Evolutionary conservation across 2,329 filamentous ascomycete genomes (phyloP).

Genomic region (Aspergillus persii): DNA sequence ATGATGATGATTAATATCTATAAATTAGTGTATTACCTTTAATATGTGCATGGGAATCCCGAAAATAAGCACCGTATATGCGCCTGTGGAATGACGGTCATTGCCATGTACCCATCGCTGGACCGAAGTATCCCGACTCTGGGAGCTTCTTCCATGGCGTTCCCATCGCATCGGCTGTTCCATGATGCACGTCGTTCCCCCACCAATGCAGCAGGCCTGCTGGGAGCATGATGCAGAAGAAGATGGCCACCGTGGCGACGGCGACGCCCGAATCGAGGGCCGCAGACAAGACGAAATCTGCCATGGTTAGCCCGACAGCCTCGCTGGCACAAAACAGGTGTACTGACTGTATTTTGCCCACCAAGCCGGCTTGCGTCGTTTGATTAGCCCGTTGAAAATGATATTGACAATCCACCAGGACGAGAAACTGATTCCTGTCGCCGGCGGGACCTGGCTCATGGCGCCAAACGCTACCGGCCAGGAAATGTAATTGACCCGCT

Average conservation of each 20-base stretch:
- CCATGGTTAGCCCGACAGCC: slow-evolving; percentile 5
- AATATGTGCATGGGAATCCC: background rate
- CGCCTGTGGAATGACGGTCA: background rate
- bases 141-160: slow-evolving; percentile 33
- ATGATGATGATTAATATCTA: background rate
- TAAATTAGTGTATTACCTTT: background rate
- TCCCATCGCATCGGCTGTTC: slow-evolving; percentile 43
- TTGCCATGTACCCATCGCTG: slow-evolving; percentile 25
- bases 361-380: slow-evolving; percentile 45
- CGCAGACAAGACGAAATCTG: slow-evolving; percentile 45
- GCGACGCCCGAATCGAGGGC: slow-evolving; percentile 44
- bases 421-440: slow-evolving; percentile 67
- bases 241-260: slow-evolving; percentile 44
- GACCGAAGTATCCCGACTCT: slow-evolving; percentile 30
- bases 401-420: slow-evolving; percentile 59
- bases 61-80: slow-evolving; percentile 12
- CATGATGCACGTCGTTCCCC: slow-evolving; percentile 40
- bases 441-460: slow-evolving; percentile 63
- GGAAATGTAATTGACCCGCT: slow-evolving; percentile 64
- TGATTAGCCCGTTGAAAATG: slow-evolving; percentile 48
- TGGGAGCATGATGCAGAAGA: slow-evolving; percentile 45
- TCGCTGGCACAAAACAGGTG: background rate
- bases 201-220: slow-evolving; percentile 41
- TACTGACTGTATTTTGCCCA: slow-evolving; percentile 47
- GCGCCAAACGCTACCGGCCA: slow-evolving; percentile 68